Evolutionary conservation across 192 early-diverging fungal genomes (phyloP).

Genomic region (Jimgerdemannia lactiflua): DNA sequence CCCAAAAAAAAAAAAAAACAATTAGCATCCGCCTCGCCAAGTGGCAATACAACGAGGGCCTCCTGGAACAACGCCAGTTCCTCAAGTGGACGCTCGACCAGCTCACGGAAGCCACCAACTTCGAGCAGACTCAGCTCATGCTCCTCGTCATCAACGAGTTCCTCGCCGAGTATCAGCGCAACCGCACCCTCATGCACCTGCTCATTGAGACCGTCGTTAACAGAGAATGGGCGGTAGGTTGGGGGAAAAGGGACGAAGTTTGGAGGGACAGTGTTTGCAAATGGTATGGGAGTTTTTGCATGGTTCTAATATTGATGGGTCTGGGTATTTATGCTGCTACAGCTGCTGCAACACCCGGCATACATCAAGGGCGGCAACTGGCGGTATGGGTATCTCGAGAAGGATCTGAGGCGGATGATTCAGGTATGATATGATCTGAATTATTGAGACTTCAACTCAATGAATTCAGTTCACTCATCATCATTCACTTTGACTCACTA

Average conservation of each 20-base stretch:
- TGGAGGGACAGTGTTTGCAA: too few relatives aligned
- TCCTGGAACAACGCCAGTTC: slow-evolving; percentile 49
- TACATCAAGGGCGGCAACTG: slow-evolving; percentile 22
- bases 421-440: slow-evolving; percentile 31
- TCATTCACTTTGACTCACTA: not conserved
- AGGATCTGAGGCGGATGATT: slow-evolving; percentile 45
- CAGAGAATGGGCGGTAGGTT: slow-evolving; percentile 44
- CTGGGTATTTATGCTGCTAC: not conserved
- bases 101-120: slow-evolving; percentile 29
- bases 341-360: slow-evolving; percentile 14
- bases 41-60: slow-evolving; percentile 55
- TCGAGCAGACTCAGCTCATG: slow-evolving; percentile 35
- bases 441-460: not conserved
- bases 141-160: slow-evolving; percentile 50
- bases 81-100: slow-evolving; percentile 43
- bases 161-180: slow-evolving; percentile 47
- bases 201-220: slow-evolving; percentile 51
- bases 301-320: too few relatives aligned
- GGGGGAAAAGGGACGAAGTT: not conserved
- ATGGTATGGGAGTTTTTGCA: too few relatives aligned
- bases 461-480: too few relatives aligned
- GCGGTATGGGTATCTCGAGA: slow-evolving; percentile 38
- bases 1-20: too few relatives aligned
- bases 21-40: slow-evolving; percentile 47
- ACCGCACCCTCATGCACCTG: slow-evolving; percentile 46